Base-by-base conservation (phyloP, 1,139 yeast genomes). In the Magnusiomyces magnusii region DNA sequence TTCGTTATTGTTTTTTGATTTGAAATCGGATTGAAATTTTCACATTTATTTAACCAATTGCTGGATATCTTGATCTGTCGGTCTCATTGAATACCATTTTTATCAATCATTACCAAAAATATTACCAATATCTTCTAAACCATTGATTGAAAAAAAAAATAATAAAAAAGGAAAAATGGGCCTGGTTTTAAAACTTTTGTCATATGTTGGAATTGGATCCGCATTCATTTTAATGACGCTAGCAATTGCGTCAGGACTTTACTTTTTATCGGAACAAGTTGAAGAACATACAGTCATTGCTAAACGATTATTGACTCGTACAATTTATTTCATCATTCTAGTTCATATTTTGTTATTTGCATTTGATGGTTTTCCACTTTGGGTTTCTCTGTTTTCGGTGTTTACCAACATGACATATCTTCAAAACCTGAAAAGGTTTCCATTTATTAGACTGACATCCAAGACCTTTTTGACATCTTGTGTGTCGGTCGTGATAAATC, bases 241-340 rank as follows among this genome's bases (percentile, higher is more conserved):
- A 57, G 82, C 89, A 17, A 81, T 86, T 54, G 79, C 99, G 0
- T 88, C 97, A 2, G 98, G 96, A 1, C 77, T 93, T 49, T 93
- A 92, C 75, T 91, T 90, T 68, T 77, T 93, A 47, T 88, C 97
- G 15, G 99, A 93, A 71, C 76, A 91, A 52, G 96, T 93, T 19
- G 99, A 93, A 70, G 98, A 92, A 69, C 95, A 93, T 71, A 81
- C 96, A 0, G 95, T 87, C 62, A 84, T 92, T 57, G 87, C 99
- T 23, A 87, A 83, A 67, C 74, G 89, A 60, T 78, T 90, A 61
- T 76, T 95, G 51, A 78, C 77, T 57, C 77, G 83, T 62, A 71
- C 83, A 58, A 90, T 91, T 41, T 83, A 83, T 69, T 76, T 75
- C 1, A 81, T 89, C 36, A 80, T 86, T 25, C 78, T 64, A 0